phyloP scores from a whole-genome alignment of 2,329 filamentous ascomycete genomes.

The Xenoacremonium recifei region DNA sequence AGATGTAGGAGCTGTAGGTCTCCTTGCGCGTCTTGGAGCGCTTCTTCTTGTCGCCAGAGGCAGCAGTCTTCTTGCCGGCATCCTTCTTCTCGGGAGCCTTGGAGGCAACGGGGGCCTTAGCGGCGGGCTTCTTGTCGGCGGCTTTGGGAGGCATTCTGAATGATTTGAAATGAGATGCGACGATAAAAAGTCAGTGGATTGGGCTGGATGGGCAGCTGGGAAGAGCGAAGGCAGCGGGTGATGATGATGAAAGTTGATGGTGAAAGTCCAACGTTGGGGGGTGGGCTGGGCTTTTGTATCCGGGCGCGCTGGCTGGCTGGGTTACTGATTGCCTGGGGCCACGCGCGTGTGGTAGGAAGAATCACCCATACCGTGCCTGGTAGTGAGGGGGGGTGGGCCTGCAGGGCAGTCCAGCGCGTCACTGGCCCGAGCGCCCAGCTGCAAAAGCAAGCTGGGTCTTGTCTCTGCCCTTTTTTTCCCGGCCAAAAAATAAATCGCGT shows the following conservation, averaged over 20 bases:
- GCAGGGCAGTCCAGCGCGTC: too few relatives aligned
- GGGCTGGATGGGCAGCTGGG: conserved; percentile 13
- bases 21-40: conserved; percentile 99
- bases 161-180: conserved; percentile 11
- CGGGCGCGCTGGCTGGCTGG: conserved; percentile 50
- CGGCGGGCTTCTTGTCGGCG: conserved; percentile 97
- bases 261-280: conserved; percentile 49
- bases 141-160: conserved; percentile 89
- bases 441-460: too few relatives aligned
- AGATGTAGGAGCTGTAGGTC: conserved; percentile 99
- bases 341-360: conserved; percentile 20
- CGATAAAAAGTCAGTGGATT: conserved; percentile 9
- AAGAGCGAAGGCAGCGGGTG: conserved; percentile 34
- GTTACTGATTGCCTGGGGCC: conserved; percentile 55
- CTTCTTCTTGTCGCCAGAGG: conserved; percentile 99
- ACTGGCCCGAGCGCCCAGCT: too few relatives aligned
- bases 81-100: conserved; percentile 94
- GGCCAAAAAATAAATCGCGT: too few relatives aligned
- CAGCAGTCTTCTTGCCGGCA: conserved; percentile 98
- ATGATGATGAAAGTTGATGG: conserved; percentile 44
- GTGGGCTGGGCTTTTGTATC: conserved; percentile 59
- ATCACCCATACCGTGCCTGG: too few relatives aligned
- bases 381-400: too few relatives aligned
- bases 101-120: conserved; percentile 82
- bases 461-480: too few relatives aligned